Evolutionary conservation across 371 early-diverging fungal species (phyloP), one percentile per base, ranked within the genome.

Genomic region (Actinomucor elegans): DNA sequence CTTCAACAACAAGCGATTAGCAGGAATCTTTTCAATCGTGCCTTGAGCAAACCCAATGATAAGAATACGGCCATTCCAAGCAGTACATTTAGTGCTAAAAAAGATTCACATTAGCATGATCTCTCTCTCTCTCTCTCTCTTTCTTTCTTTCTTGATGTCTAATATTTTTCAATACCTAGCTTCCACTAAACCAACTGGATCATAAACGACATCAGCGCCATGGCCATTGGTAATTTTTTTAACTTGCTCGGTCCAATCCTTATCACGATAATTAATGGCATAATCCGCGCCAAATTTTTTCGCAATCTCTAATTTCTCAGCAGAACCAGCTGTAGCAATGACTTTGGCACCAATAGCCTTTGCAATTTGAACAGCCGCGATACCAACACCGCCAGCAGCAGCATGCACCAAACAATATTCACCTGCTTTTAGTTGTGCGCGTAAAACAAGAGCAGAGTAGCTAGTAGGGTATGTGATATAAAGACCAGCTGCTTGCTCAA

Each of bases 21-120:
- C 75, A 1, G 93, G 80, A 4, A 94, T 70, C 56, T 89, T 88
- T 57, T 94, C 95, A 57, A 91, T 89, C 1, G 71, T 71, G 12
- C 93, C 94, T 23, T 83, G 84, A 5, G 93, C 92, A 75, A 94
- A 95, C 4, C 94, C 96, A 40, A 95, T 83, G 5, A 95, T 87
- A 9, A 95, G 63, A 3, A 93, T 72, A 31, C 93, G 86, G 3
- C 90, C 94, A 63, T 87, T 89, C 89, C 91, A 93, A 12, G 91
- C 92, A n/a, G 85, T 75, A 51, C 92, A 91, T 50, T 87, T 78
- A 10, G 74, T 86, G 41, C 79, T 77, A 57, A 9, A 28, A 40
- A 27, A 57, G 21, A 28, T 9, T 15, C 3, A 4, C 8, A 42
- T 40, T 38, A 20, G 4, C 26, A 38, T 1, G 6, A 10, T 24